Evolutionary conservation across 2,329 filamentous ascomycete species (phyloP).

Genomic region (Hypoxylon sp.): DNA sequence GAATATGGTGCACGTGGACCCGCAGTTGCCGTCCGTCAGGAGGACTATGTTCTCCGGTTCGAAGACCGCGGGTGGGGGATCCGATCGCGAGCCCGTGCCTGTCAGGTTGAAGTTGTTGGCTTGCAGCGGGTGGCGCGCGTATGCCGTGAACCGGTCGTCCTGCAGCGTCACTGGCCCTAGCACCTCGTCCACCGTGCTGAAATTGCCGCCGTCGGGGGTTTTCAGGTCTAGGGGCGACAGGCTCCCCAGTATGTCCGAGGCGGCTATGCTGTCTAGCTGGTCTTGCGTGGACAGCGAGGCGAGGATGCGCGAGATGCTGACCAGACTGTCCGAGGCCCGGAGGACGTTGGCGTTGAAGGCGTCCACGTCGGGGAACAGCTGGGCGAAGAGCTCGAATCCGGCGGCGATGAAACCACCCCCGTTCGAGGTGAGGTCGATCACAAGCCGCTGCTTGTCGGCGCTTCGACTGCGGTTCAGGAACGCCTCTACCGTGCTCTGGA

Average conservation of each 20-base stretch:
- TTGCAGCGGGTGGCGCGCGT: constrained; percentile 34
- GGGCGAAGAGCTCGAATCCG: constrained; percentile 69
- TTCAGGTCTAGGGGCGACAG: constrained; percentile 57
- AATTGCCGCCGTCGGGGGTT: constrained; percentile 49
- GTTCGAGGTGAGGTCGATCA: constrained; percentile 67
- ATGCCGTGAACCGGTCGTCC: constrained; percentile 59
- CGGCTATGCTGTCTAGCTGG: constrained; percentile 47
- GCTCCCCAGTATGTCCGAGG: constrained; percentile 57
- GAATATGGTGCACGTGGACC: constrained; percentile 64
- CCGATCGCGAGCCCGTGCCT: constrained; percentile 52
- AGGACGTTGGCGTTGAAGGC: constrained; percentile 61
- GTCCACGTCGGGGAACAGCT: constrained; percentile 60
- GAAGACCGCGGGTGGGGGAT: constrained; percentile 57
- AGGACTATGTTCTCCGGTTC: constrained; percentile 61
- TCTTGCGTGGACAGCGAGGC: constrained; percentile 46
- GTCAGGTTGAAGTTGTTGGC: constrained; percentile 50
- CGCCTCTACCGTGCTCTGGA: constrained; percentile 44
- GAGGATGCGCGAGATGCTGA: constrained; percentile 53
- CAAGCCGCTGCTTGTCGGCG: constrained; percentile 65
- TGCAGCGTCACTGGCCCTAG: constrained; percentile 48
- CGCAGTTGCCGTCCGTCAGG: constrained; percentile 63
- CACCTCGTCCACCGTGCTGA: constrained; percentile 45
- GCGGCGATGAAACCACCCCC: constrained; percentile 66
- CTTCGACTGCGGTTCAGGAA: constrained; percentile 47
- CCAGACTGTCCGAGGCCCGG: constrained; percentile 57